These are phyloP conservation scores for Chaetomium sp. DNA, from an alignment of 2,329 filamentous ascomycete species.

Conservation along the genomic window DNA sequence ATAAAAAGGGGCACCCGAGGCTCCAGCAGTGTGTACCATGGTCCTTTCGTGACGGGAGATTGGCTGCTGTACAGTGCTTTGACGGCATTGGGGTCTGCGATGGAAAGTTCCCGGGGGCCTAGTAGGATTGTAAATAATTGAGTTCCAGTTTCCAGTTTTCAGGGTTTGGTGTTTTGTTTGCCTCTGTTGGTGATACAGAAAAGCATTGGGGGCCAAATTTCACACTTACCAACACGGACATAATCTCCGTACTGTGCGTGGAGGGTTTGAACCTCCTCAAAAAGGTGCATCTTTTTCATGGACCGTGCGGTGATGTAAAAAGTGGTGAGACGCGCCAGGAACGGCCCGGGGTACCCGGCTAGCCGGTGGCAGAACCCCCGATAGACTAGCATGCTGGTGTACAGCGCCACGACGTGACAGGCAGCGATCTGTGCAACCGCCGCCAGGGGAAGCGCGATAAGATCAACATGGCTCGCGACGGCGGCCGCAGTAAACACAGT, in stretches of 20 bases:
- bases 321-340: conserved; percentile 16
- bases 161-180: no score
- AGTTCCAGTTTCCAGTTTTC: not conserved
- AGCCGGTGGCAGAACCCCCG: conserved; percentile 20
- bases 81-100: conserved; percentile 27
- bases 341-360: conserved; percentile 11
- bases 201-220: not conserved
- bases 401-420: conserved; percentile 14
- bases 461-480: not conserved
- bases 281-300: conserved; percentile 21
- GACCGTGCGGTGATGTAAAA: conserved; percentile 18
- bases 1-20: conserved; percentile 28
- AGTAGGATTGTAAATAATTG: not conserved
- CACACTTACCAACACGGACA: conserved; percentile 18
- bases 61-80: conserved; percentile 25
- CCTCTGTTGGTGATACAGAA: not conserved
- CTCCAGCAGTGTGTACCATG: conserved; percentile 30
- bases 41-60: conserved; percentile 28
- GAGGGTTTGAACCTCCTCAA: conserved; percentile 21
- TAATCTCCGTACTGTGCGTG: conserved; percentile 21
- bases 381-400: conserved; percentile 21
- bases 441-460: not conserved
- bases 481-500: not conserved
- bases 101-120: conserved; percentile 28
- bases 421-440: not conserved